A percentile compares a stretch with the other conserved stretches of the same genome.
Evolutionary conservation across 164 flowering plant genomes (phyloP).

Genomic region (Cinnamomum micranthum): DNA sequence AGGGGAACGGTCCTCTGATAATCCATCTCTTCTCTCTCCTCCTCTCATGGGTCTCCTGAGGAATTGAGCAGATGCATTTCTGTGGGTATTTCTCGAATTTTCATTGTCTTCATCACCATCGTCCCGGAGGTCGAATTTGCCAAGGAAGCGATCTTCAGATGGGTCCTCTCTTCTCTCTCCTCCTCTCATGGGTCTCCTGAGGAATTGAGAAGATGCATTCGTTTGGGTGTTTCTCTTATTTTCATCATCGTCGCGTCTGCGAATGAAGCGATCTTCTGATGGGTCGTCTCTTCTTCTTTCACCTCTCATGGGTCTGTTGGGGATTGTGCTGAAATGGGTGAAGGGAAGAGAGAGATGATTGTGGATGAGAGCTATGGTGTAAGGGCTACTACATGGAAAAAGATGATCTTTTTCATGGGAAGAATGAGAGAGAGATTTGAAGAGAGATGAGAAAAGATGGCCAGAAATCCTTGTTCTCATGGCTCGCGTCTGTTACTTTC

Average conservation of each 20-base stretch:
- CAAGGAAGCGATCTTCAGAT: background rate
- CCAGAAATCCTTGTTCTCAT: constrained; percentile 13
- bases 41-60: constrained; percentile 21
- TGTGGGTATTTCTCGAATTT: constrained; percentile 4
- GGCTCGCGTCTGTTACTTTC: background rate
- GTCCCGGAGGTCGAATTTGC: background rate
- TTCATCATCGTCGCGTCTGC: background rate
- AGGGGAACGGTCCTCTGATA: background rate
- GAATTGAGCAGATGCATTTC: constrained; percentile 32
- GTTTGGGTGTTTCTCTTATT: constrained; percentile 3
- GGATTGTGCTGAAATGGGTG: constrained; percentile 22
- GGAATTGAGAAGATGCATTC: constrained; percentile 32
- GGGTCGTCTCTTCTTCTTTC: constrained; percentile 1
- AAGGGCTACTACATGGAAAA: background rate
- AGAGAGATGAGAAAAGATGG: constrained; percentile 8
- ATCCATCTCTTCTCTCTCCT: background rate
- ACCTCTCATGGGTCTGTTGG: constrained; percentile 24
- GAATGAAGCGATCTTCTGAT: background rate
- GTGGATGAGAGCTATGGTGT: background rate
- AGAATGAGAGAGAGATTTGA: background rate
- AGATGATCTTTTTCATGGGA: background rate
- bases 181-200: constrained; percentile 21
- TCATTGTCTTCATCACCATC: background rate
- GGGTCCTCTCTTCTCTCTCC: background rate
- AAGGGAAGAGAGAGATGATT: background rate